Evolutionary conservation across 2,329 filamentous ascomycete species (phyloP).

Genomic region (Penicillium italicum): DNA sequence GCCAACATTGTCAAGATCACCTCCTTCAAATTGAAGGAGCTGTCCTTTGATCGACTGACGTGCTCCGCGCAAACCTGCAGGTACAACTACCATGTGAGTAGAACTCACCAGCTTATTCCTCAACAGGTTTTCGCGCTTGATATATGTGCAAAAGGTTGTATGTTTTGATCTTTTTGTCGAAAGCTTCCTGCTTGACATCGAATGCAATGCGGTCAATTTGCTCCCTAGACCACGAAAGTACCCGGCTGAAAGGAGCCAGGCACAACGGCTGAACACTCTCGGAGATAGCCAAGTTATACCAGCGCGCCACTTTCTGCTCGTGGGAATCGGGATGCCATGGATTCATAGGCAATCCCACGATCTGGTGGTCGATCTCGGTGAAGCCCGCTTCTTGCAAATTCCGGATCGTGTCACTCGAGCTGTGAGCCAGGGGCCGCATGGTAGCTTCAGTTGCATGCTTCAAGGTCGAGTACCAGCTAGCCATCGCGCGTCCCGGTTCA

Average conservation of each 20-base stretch:
- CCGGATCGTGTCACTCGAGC: conserved; percentile 54
- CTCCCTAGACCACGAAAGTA: conserved; percentile 58
- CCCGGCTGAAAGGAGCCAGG: conserved; percentile 67
- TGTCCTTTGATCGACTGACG: neutral
- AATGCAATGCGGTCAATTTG: conserved; percentile 61
- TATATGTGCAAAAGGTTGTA: conserved; percentile 59
- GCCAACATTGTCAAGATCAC: neutral
- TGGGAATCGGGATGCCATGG: conserved; percentile 65
- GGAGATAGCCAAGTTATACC: conserved; percentile 77
- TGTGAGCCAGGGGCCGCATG: conserved; percentile 64
- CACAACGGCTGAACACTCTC: conserved; percentile 71
- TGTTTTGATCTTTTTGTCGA: conserved; percentile 62
- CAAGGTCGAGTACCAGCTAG: conserved; percentile 67
- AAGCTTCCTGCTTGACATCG: conserved; percentile 65
- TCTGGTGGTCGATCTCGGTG: conserved; percentile 69
- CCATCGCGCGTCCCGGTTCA: conserved; percentile 50
- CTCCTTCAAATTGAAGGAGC: neutral
- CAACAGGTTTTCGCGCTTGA: conserved; percentile 39
- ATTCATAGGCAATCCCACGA: conserved; percentile 68
- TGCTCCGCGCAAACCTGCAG: neutral
- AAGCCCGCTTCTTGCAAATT: conserved; percentile 70
- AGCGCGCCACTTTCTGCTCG: conserved; percentile 67
- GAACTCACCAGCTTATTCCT: conserved; percentile 6
- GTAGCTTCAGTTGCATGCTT: conserved; percentile 64
- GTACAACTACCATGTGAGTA: neutral